Base-by-base conservation (phyloP, 305 asterid species). In the Coffea humblotiana region DNA sequence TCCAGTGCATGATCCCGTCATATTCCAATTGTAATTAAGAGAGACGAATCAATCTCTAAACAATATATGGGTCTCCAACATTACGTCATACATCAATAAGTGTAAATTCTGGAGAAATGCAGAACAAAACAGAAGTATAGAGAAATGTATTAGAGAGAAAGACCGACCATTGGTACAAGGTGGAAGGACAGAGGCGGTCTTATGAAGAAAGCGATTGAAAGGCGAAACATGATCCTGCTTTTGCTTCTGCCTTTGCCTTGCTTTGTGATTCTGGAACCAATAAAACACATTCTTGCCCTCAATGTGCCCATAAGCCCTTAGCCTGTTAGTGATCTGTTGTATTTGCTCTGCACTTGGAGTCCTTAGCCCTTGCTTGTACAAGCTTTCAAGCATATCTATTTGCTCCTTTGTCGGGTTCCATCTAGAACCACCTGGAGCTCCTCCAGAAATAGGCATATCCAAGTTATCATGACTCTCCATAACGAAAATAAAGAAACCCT, bases 381-480 rank as follows among this genome's bases (percentile, higher is more conserved):
- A 69, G 47, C 84, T 82, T 82, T 95, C 98, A 13, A 93, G 95
- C 85, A 92, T 79, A 78, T 83, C 89, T 75, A 93, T 95, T 78
- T 95, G 98, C 80, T 95, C 98, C 74, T 93, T 93, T 0, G 98
- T 93, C 0, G 97, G 98, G 74, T 87, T 92, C 98, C 98, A 94
- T 83, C 98, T 85, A 0, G 92, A 85, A 76, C 90, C 93, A 51
- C 84, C 88, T 1, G 79, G 67, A 2, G 75, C 88, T 25, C 75
- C 79, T 0, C 85, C 89, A 23, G 79, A 49, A 11, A 72, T 25
- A 21, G 81, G 45, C 45, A 79, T 74, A 13, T 81, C 85, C 76
- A 73, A 65, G 29, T 49, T 32, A 49, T 37, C 81, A 13, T 78
- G 81, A 63, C 82, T 88, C 82, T 88, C 92, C 95, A 89, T 91